Conservation (phyloP, 1,139 yeast species). For the Pichia sp. region DNA sequence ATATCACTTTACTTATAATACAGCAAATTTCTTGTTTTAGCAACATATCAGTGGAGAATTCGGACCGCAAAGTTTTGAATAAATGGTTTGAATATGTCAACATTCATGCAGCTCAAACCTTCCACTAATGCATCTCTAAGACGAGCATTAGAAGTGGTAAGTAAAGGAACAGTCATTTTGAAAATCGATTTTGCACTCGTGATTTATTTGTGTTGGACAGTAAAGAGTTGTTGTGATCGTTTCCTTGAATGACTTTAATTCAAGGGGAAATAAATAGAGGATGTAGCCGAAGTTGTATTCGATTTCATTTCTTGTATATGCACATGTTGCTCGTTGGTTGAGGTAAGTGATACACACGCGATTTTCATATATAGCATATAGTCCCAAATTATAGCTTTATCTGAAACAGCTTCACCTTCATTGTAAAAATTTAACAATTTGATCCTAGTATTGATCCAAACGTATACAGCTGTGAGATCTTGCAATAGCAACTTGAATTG, state of each 20-base stretch:
- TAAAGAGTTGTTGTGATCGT: conserved; percentile 65
- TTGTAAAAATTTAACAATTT: conserved; percentile 59
- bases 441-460: conserved; percentile 83
- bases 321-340: conserved; percentile 76
- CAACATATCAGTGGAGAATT: conserved; percentile 14
- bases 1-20: conserved; percentile 60
- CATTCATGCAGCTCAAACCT: conserved; percentile 84
- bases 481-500: conserved; percentile 89
- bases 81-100: conserved; percentile 78
- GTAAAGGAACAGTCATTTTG: conserved; percentile 75
- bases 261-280: conserved; percentile 23
- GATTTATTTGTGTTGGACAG: conserved; percentile 83
- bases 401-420: conserved; percentile 33
- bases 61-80: conserved; percentile 48
- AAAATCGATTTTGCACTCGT: conserved; percentile 90
- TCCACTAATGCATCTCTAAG: conserved; percentile 80
- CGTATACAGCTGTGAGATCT: conserved; percentile 89
- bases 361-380: conserved; percentile 68
- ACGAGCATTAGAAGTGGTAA: conserved; percentile 63
- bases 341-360: conserved; percentile 86
- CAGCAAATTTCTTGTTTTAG: conserved; percentile 74
- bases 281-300: conserved; percentile 12
- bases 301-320: conserved; percentile 41
- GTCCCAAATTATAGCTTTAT: conserved; percentile 29
- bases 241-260: conserved; percentile 50